These are phyloP conservation scores for Orbilia quercus DNA, from an alignment of 2,329 filamentous ascomycete species.

Conservation along the genomic window DNA sequence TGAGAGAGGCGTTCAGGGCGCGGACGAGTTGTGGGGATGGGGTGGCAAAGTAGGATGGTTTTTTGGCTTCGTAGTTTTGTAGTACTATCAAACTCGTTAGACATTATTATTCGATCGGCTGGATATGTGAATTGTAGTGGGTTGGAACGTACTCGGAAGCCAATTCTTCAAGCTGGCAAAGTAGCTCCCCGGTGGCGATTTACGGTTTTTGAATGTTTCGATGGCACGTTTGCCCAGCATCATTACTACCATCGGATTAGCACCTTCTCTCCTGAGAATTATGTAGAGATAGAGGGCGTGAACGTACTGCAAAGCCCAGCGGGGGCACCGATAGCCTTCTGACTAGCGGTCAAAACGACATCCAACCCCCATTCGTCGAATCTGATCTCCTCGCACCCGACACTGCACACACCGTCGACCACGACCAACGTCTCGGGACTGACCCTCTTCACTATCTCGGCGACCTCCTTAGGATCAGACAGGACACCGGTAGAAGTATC, in stretches of 20 bases:
- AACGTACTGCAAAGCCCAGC: constrained; percentile 80
- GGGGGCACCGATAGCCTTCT: constrained; percentile 96
- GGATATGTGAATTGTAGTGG: neutral
- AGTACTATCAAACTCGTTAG: too few species aligned
- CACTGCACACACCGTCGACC: constrained; percentile 96
- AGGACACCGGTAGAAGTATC: constrained; percentile 97
- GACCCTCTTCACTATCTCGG: constrained; percentile 83
- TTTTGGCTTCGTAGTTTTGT: constrained; percentile 98
- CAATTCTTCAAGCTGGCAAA: constrained; percentile 98
- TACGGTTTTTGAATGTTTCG: constrained; percentile 79
- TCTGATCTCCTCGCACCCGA: constrained; percentile 92
- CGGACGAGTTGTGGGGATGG: constrained; percentile 93
- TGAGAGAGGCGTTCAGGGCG: constrained; percentile 88
- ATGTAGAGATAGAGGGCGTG: too few species aligned
- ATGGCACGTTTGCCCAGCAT: constrained; percentile 93
- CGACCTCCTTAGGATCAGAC: constrained; percentile 85
- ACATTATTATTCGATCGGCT: neutral
- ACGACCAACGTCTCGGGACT: constrained; percentile 91
- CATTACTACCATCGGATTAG: constrained; percentile 67
- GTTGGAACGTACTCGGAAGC: constrained; percentile 76
- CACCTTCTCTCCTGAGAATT: neutral
- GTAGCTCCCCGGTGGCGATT: constrained; percentile 85
- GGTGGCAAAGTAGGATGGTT: constrained; percentile 97
- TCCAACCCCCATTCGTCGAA: constrained; percentile 97
- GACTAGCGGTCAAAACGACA: constrained; percentile 90